Percentiles rank a stretch among this genome's conserved stretches.
These are phyloP conservation scores for Ceratobasidium sp. DNA, from an alignment of 1,284 basidiomycete genomes.

Conservation along the genomic window DNA sequence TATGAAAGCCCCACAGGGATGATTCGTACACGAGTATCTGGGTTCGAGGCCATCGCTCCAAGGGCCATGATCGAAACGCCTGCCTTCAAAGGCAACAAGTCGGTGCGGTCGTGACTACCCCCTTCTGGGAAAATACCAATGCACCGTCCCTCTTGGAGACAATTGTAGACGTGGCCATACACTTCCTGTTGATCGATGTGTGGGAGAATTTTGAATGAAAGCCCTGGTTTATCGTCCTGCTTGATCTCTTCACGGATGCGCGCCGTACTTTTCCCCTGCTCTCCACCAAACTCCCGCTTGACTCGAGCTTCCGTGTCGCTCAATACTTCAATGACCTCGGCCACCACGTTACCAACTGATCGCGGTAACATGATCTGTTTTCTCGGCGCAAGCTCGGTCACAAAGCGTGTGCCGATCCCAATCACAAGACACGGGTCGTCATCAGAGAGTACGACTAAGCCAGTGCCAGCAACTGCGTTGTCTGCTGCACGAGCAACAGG, in stretches of 20 bases:
- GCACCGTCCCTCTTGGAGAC: slow-evolving; percentile 85
- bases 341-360: slow-evolving; percentile 77
- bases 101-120: slow-evolving; percentile 95
- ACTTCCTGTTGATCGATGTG: slow-evolving; percentile 94
- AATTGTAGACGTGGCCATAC: slow-evolving; percentile 93
- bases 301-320: slow-evolving; percentile 87
- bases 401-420: slow-evolving; percentile 85
- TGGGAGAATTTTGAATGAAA: slow-evolving; percentile 82
- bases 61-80: slow-evolving; percentile 98
- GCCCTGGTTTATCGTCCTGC: slow-evolving; percentile 65
- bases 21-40: slow-evolving; percentile 87
- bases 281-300: slow-evolving; percentile 90
- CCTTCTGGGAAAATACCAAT: slow-evolving; percentile 99
- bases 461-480: slow-evolving; percentile 81
- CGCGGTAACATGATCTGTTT: slow-evolving; percentile 93
- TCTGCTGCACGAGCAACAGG: slow-evolving; percentile 95
- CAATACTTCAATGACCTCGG: slow-evolving; percentile 88
- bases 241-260: slow-evolving; percentile 73
- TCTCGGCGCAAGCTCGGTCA: slow-evolving; percentile 76
- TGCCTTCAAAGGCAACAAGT: slow-evolving; percentile 93
- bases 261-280: slow-evolving; percentile 78
- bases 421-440: slow-evolving; percentile 82
- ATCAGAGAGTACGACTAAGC: slow-evolving; percentile 76
- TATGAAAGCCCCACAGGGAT: slow-evolving; percentile 95
- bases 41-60: slow-evolving; percentile 93